Evolutionary conservation across 306 rosid species (phyloP), one percentile per base, ranked within the genome.

Genomic region (Argentina anserina): DNA sequence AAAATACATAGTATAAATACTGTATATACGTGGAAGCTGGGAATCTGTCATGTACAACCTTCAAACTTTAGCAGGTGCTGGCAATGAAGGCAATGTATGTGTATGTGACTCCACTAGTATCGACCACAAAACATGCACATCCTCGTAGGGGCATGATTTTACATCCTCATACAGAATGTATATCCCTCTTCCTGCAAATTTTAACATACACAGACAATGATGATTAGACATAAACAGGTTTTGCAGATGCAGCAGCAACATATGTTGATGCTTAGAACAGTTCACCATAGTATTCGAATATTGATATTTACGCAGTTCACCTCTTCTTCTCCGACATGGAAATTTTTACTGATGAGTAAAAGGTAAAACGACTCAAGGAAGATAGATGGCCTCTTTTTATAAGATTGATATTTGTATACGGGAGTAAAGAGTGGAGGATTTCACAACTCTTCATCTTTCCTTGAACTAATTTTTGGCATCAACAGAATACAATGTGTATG

Each of bases 91-190:
- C 43, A 62, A 4, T 58, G 65, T 71, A 39, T 55, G 75, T 61
- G 87, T 40, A 74, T 87, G 84, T 80, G 97, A 87, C 71, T 90
- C 97, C 89, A 90, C 97, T 49, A 92, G 84, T 69, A 93, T 93
- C 15, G 98, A 93, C 98, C 98, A 93, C 21, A 93, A 87, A 60
- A 90, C 90, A 17, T 93, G 98, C 62, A 93, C 98, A 45, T 88
- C 97, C 85, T 93, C 96, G 25, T 82, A 84, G 21, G 92, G 96
- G 84, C 97, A 93, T 53, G 97, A 90, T 58, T 87, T 86, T 37
- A 93, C 97, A 88, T 93, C 98, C 82, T 93, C 97, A 14, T 93
- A 90, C 42, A 88, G 81, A 85, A 93, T 93, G 82, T 93, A 93
- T 70, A 90, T 85, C 72, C 96, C 97, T 86, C 96, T 88, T 75